A percentile compares a stretch with the other conserved stretches of the same genome.
Evolutionary conservation across 176 grass and related monocot species (phyloP).

Genomic region (Dendrocalamus sinicus): DNA sequence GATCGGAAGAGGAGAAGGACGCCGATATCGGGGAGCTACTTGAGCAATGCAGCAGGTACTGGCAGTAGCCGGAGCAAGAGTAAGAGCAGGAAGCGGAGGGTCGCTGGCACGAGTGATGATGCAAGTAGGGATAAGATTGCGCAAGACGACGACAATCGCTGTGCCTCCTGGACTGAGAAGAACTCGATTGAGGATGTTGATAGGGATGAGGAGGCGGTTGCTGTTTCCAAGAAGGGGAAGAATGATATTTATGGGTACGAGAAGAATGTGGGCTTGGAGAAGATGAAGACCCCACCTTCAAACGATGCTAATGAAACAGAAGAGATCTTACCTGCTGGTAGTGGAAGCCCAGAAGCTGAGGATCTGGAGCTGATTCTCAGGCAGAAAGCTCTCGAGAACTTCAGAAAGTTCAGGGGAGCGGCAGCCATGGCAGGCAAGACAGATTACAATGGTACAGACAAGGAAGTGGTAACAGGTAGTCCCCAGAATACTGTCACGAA

Average conservation of each 20-base stretch:
- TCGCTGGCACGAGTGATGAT: constrained; percentile 20
- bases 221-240: constrained; percentile 23
- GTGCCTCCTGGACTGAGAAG: constrained; percentile 6
- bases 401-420: constrained; percentile 68
- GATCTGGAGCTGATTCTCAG: constrained; percentile 83
- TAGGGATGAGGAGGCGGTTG: constrained; percentile 2
- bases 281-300: constrained; percentile 29
- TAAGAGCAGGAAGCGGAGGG: constrained; percentile 31
- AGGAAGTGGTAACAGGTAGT: constrained; percentile 27
- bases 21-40: constrained; percentile 40
- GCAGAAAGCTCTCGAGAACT: constrained; percentile 89
- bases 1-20: constrained; percentile 34
- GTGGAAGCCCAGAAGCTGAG: constrained; percentile 43
- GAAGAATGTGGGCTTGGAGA: constrained; percentile 29
- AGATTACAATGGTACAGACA: constrained; percentile 37
- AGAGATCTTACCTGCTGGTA: constrained; percentile 37
- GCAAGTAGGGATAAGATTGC: constrained; percentile 47
- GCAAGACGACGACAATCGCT: constrained; percentile 44
- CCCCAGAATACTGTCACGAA: constrained; percentile 1
- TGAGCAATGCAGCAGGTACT: constrained; percentile 50
- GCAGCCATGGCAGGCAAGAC: constrained; percentile 27
- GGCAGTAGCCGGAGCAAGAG: constrained; percentile 46
- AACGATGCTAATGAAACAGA: constrained; percentile 31
- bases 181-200: not conserved
- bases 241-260: constrained; percentile 21